Evolutionary conservation across 2,329 filamentous ascomycete genomes (phyloP).

Genomic region (Pseudocercospora fuligena): DNA sequence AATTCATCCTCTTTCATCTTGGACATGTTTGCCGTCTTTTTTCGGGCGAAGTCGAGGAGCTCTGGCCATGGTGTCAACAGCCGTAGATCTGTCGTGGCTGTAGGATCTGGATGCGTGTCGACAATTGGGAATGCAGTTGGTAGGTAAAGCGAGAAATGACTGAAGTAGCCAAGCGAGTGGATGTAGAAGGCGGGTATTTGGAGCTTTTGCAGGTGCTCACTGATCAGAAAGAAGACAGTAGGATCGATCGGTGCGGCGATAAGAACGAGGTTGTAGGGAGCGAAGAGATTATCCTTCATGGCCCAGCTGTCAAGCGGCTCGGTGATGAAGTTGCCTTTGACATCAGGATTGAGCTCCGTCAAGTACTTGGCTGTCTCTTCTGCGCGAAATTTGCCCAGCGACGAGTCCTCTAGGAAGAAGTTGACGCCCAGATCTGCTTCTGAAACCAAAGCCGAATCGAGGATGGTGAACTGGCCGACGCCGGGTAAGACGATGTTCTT

Average conservation of each 20-base stretch:
- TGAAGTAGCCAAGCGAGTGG: slow-evolving; percentile 91
- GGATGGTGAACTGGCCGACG: slow-evolving; percentile 89
- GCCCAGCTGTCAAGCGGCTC: slow-evolving; percentile 56
- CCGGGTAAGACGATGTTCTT: slow-evolving; percentile 97
- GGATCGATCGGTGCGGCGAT: slow-evolving; percentile 63
- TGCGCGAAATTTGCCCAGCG: slow-evolving; percentile 77
- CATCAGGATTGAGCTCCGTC: slow-evolving; percentile 90
- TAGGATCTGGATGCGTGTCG: slow-evolving; percentile 91
- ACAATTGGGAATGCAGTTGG: slow-evolving; percentile 87
- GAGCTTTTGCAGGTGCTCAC: slow-evolving; percentile 57
- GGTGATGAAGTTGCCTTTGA: slow-evolving; percentile 72
- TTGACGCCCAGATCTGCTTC: slow-evolving; percentile 91
- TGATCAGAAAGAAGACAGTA: slow-evolving; percentile 56
- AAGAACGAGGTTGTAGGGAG: slow-evolving; percentile 64
- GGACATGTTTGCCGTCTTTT: slow-evolving; percentile 70
- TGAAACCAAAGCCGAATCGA: slow-evolving; percentile 76
- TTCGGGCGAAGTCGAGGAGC: slow-evolving; percentile 67
- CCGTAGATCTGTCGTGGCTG: slow-evolving; percentile 81
- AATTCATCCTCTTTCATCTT: slow-evolving; percentile 77
- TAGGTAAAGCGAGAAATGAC: slow-evolving; percentile 79
- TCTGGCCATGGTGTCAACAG: slow-evolving; percentile 86
- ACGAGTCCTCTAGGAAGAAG: slow-evolving; percentile 87
- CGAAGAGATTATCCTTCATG: slow-evolving; percentile 45
- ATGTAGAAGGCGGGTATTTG: slow-evolving; percentile 78
- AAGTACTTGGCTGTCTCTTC: slow-evolving; percentile 77